A percentile compares a stretch with the other conserved stretches of the same genome.
Evolutionary conservation across 352 stramenopile genomes (phyloP).

Genomic region (Pythium grandisporangium): DNA sequence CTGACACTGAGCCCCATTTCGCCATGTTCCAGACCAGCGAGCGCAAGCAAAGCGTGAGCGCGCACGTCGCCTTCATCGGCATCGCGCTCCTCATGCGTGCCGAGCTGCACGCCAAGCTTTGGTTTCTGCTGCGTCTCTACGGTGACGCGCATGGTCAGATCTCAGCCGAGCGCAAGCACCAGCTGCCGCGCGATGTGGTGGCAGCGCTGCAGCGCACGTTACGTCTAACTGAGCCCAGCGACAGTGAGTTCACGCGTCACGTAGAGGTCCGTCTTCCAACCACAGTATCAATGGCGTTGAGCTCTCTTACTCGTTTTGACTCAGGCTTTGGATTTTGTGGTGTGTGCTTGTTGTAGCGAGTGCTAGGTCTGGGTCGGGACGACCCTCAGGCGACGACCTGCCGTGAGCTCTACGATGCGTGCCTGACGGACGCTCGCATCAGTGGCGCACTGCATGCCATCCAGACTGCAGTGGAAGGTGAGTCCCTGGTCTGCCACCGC

Average conservation of each 20-base stretch:
- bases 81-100: conserved; percentile 40
- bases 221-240: conserved; percentile 20
- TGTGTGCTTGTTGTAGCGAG: too few species aligned
- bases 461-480: conserved; percentile 37
- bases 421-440: conserved; percentile 45
- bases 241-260: conserved; percentile 11
- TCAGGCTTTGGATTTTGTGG: too few species aligned
- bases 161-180: conserved; percentile 23
- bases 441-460: conserved; percentile 48
- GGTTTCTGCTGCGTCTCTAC: conserved; percentile 51
- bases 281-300: too few species aligned
- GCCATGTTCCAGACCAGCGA: conserved; percentile 35
- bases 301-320: too few species aligned
- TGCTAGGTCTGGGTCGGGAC: conserved; percentile 24
- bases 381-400: conserved; percentile 23
- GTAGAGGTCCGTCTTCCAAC: conserved; percentile 27
- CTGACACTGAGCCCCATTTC: conserved; percentile 56
- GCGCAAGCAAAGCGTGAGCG: conserved; percentile 23
- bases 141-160: conserved; percentile 31
- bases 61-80: conserved; percentile 45
- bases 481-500: too few species aligned
- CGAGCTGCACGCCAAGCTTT: conserved; percentile 48
- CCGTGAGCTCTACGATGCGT: conserved; percentile 40
- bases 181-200: conserved; percentile 34
- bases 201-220: conserved; percentile 29